These are phyloP conservation scores for Meripilus lineatus DNA, from an alignment of 1,284 basidiomycete species.

Conservation along the genomic window DNA sequence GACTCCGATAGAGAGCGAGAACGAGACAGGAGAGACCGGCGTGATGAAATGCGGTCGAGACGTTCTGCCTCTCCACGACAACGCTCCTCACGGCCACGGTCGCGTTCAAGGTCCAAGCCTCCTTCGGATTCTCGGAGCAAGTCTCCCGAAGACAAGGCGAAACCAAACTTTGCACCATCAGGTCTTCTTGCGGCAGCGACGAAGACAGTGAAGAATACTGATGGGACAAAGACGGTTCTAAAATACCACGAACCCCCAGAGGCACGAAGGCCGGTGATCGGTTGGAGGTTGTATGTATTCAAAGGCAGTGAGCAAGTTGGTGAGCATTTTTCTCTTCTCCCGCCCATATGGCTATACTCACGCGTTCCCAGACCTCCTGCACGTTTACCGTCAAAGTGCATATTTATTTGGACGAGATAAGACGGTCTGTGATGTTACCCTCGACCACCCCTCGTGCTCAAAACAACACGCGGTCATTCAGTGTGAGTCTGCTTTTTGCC, in stretches of 20 bases:
- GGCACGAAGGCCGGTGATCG: constrained; percentile 84
- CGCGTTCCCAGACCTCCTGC: constrained; percentile 66
- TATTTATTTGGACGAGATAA: constrained; percentile 92
- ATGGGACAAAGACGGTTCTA: constrained; percentile 81
- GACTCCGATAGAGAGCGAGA: constrained; percentile 9
- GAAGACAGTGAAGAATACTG: constrained; percentile 72
- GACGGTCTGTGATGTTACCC: constrained; percentile 81
- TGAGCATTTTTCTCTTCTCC: constrained; percentile 36
- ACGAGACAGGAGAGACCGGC: constrained; percentile 10
- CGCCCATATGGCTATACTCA: neutral
- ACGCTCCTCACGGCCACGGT: constrained; percentile 31
- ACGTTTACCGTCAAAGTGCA: constrained; percentile 89
- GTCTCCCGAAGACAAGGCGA: constrained; percentile 49
- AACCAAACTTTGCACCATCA: constrained; percentile 86
- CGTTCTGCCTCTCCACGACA: constrained; percentile 55
- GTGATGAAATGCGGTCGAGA: constrained; percentile 25
- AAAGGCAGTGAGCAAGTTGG: constrained; percentile 91
- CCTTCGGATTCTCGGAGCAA: constrained; percentile 32
- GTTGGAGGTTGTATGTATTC: constrained; percentile 97
- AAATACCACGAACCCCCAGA: constrained; percentile 99
- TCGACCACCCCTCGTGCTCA: constrained; percentile 96
- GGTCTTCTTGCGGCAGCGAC: constrained; percentile 94
- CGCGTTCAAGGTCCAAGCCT: constrained; percentile 22
- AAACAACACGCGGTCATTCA: constrained; percentile 99
- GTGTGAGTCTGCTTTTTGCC: constrained; percentile 39